Evolutionary conservation across 2,329 filamentous ascomycete genomes (phyloP), one percentile per base, ranked within the genome.

Genomic region (Thielaviopsis punctulata): DNA sequence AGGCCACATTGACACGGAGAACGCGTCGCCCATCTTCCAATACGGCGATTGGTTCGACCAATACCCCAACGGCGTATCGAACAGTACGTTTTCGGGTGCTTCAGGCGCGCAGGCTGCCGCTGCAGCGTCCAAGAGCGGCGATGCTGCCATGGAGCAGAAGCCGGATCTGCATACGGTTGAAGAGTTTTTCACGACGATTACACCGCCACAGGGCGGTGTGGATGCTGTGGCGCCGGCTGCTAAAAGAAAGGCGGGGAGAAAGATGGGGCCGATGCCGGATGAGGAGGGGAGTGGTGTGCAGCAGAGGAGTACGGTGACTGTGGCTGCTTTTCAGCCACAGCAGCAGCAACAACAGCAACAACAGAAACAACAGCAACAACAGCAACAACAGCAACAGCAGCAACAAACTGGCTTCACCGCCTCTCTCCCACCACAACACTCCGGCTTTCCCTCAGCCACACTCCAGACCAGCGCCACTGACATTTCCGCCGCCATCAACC

Each of bases 31-130:
- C 57, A 63, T 68, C 55, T 74, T 95, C 60, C 90, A 96, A 61
- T 96, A 96, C 60, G 88, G 89, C 49, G 92, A 96, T 66, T 96
- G 92, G 92, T 96, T 96, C 61, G 85, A 92, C 62, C 79, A 85
- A 58, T 96, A 95, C 63, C 92, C 92, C 0, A 85, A 94, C 60
- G 92, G 92, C 2, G 86, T 96, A 15, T 86, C 86, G 3, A 80
- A 86, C 55, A 75, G 80, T 1, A 87, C 95, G 61, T 92, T 86
- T 65, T 80, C 87, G 60, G 86, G 92, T 58, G 82, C 85, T 1
- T 79, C 3, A 5, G 36, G 13, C 36, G 15, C n/a, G n/a, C n/a
- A n/a, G n/a, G n/a, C 36, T 19, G 36, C 36, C 8, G 8, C n/a
- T 19, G n/a, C n/a, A 1, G n/a, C 36, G 15, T 4, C 36, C 19